Conservation (phyloP, 352 stramenopile species). For the Globisporangium parvum region DNA sequence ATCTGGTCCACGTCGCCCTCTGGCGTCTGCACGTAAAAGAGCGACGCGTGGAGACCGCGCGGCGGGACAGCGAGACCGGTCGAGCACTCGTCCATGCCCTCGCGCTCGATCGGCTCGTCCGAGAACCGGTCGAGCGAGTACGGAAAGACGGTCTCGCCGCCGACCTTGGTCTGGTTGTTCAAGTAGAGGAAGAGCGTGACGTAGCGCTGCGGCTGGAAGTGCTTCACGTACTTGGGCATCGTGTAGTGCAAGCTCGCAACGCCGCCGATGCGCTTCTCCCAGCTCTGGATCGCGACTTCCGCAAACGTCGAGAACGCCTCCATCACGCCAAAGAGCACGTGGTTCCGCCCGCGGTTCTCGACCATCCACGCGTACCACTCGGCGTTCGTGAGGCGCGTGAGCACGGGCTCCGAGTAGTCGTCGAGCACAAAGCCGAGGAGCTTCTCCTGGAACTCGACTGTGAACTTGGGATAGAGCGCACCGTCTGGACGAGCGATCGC, state of each 20-base stretch:
- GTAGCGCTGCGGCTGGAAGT: constrained; percentile 91
- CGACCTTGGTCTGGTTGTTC: constrained; percentile 91
- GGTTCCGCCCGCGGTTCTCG: constrained; percentile 47
- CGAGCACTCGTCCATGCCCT: constrained; percentile 80
- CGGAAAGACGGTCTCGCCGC: constrained; percentile 98
- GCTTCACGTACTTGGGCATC: constrained; percentile 55
- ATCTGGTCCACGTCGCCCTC: constrained; percentile 70
- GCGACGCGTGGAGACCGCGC: constrained; percentile 56
- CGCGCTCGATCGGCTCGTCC: constrained; percentile 60
- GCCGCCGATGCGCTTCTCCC: constrained; percentile 44
- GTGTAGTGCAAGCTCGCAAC: constrained; percentile 37
- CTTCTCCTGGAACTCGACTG: constrained; percentile 51
- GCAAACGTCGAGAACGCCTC: constrained; percentile 49
- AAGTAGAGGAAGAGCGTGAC: constrained; percentile 97
- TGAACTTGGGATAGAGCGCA: constrained; percentile 62
- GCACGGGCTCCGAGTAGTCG: constrained; percentile 45
- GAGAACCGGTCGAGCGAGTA: constrained; percentile 71
- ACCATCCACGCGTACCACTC: constrained; percentile 78
- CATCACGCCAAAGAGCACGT: constrained; percentile 64
- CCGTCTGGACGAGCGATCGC: constrained; percentile 32
- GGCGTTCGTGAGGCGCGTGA: constrained; percentile 49
- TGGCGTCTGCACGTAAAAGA: constrained; percentile 84
- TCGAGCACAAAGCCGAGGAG: constrained; percentile 61
- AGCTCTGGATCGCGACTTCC: constrained; percentile 62
- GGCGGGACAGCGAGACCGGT: constrained; percentile 67